phyloP scores from a whole-genome alignment of 2,329 filamentous ascomycete species.

The Phaeophleospora eucalypticola region DNA sequence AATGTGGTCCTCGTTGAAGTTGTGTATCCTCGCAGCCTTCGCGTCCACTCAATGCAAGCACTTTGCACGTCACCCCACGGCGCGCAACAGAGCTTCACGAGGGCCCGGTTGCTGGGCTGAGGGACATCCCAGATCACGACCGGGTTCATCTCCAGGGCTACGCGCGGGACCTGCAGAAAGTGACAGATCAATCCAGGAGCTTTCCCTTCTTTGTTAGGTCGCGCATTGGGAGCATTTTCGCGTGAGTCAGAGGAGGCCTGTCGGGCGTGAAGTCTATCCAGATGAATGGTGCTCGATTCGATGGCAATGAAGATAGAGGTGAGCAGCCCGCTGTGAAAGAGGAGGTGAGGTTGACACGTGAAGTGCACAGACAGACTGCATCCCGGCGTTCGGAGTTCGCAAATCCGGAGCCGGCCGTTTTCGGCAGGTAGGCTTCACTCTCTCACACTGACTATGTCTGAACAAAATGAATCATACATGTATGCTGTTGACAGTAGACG shows the following conservation, averaged over 20 bases:
- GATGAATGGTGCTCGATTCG: not conserved
- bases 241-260: not conserved
- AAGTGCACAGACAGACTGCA: not conserved
- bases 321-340: too few relatives aligned
- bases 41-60: conserved; percentile 7
- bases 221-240: not conserved
- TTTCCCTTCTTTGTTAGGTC: not conserved
- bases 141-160: conserved; percentile 1
- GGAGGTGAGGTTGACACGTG: conserved; percentile 2
- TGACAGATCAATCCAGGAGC: conserved; percentile 1
- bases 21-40: not conserved
- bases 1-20: not conserved
- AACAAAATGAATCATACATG: too few relatives aligned
- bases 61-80: conserved; percentile 10
- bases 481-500: too few relatives aligned
- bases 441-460: too few relatives aligned
- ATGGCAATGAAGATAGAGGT: not conserved
- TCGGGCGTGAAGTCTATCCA: not conserved
- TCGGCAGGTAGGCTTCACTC: too few relatives aligned
- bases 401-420: too few relatives aligned
- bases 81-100: conserved; percentile 4
- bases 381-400: not conserved
- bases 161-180: not conserved
- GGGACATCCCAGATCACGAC: not conserved
- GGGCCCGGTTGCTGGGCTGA: not conserved